Conservation (phyloP, 768 basidiomycete genomes). For the Phaffia tasmanica region DNA sequence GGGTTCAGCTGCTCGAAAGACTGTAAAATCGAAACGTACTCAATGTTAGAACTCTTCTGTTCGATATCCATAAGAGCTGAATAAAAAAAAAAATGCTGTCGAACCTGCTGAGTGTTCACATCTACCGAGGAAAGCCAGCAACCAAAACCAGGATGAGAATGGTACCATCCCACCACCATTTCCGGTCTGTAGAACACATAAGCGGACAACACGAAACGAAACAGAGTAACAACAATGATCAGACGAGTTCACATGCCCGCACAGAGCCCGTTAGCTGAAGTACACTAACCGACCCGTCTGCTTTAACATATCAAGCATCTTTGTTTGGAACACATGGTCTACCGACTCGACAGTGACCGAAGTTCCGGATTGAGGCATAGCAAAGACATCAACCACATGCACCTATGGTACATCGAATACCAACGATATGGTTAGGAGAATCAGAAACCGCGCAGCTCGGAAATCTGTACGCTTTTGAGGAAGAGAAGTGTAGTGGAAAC, state of each 20-base stretch:
- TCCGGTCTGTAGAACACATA: conserved; percentile 52
- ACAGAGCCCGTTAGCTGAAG: background rate
- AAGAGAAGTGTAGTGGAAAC: conserved; percentile 12
- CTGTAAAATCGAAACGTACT: conserved; percentile 40
- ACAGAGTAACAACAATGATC: background rate
- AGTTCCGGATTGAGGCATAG: conserved; percentile 97
- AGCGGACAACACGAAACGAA: background rate
- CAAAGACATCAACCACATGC: conserved; percentile 91
- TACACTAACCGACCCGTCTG: conserved; percentile 80
- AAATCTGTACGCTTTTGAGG: background rate
- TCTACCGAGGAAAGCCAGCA: conserved; percentile 99
- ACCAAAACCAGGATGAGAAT: conserved; percentile 98
- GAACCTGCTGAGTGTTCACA: conserved; percentile 94
- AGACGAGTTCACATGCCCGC: background rate
- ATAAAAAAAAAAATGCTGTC: conserved; percentile 25
- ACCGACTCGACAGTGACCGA: conserved; percentile 48
- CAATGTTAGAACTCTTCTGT: background rate
- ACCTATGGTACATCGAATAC: conserved; percentile 44
- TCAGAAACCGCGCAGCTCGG: background rate
- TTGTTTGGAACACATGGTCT: conserved; percentile 95
- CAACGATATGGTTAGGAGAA: background rate
- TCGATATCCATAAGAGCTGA: background rate
- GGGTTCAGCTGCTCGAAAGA: conserved; percentile 91
- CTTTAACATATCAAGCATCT: conserved; percentile 98
- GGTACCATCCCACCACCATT: conserved; percentile 99